These are phyloP conservation scores for Simplicillium sp. DNA, from an alignment of 2,329 filamentous ascomycete species.

Conservation along the genomic window DNA sequence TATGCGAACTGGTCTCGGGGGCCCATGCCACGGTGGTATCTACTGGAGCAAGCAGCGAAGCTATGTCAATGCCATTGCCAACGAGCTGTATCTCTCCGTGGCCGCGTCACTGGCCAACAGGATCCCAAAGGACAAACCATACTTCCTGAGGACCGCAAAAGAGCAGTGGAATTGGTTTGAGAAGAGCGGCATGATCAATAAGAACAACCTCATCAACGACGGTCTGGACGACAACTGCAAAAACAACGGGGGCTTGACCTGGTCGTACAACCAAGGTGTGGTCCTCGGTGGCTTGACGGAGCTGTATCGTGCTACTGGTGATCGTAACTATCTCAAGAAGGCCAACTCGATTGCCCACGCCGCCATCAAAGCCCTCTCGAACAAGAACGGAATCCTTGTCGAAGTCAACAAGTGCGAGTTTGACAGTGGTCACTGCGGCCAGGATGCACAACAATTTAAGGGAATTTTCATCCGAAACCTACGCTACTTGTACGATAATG, in stretches of 20 bases:
- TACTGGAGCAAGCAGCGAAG: constrained; percentile 44
- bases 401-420: constrained; percentile 26
- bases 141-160: constrained; percentile 39
- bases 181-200: constrained; percentile 40
- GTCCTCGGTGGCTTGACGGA: constrained; percentile 46
- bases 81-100: constrained; percentile 47
- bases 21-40: constrained; percentile 43
- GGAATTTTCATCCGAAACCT: constrained; percentile 61
- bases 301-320: constrained; percentile 32
- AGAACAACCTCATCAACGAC: constrained; percentile 41
- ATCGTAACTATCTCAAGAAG: constrained; percentile 28
- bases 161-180: constrained; percentile 45
- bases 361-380: constrained; percentile 34
- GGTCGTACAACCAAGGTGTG: constrained; percentile 51
- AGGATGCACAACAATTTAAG: constrained; percentile 58
- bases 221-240: constrained; percentile 37
- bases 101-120: constrained; percentile 44
- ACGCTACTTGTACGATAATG: constrained; percentile 41
- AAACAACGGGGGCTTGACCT: constrained; percentile 41
- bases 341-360: constrained; percentile 42
- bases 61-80: constrained; percentile 46
- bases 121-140: constrained; percentile 22
- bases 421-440: constrained; percentile 25
- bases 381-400: constrained; percentile 34
- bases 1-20: constrained; percentile 37